Conservation (phyloP, 2,329 filamentous ascomycete species). For the Boeremia exigua region DNA sequence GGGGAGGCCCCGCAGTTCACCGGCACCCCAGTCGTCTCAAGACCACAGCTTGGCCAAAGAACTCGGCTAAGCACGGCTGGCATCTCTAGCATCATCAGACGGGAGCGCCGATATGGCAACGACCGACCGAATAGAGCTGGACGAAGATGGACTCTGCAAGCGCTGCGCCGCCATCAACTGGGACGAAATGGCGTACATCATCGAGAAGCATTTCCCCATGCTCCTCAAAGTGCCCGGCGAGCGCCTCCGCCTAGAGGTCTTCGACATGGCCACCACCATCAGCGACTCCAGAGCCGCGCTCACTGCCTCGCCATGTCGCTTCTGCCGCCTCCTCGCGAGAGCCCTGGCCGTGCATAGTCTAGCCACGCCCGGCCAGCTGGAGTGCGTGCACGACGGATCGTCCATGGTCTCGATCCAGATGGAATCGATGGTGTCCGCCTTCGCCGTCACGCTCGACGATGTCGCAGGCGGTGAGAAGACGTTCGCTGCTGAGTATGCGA, state of each 20-base stretch:
- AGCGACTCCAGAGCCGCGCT: not conserved
- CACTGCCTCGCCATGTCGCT: not conserved
- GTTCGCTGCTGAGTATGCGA: not conserved
- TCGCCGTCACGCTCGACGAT: not conserved
- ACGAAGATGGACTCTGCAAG: not conserved
- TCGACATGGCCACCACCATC: not conserved
- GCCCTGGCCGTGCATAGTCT: not conserved
- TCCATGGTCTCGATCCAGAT: not conserved
- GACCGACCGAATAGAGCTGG: not conserved
- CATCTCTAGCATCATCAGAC: too few relatives aligned
- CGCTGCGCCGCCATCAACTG: not conserved
- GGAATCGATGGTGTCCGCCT: not conserved
- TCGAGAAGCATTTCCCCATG: not conserved
- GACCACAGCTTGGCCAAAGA: too few relatives aligned
- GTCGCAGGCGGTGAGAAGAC: not conserved
- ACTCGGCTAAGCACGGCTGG: too few relatives aligned
- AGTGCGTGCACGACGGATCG: not conserved
- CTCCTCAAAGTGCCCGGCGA: not conserved
- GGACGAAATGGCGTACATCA: not conserved
- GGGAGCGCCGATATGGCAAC: not conserved
- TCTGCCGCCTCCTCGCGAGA: not conserved
- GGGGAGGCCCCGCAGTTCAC: too few relatives aligned
- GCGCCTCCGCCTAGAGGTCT: not conserved
- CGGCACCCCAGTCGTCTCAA: too few relatives aligned
- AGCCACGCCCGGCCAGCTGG: not conserved